Base-by-base conservation (phyloP, 2,329 filamentous ascomycete genomes). In the Aspergillus pseudoterreus region DNA sequence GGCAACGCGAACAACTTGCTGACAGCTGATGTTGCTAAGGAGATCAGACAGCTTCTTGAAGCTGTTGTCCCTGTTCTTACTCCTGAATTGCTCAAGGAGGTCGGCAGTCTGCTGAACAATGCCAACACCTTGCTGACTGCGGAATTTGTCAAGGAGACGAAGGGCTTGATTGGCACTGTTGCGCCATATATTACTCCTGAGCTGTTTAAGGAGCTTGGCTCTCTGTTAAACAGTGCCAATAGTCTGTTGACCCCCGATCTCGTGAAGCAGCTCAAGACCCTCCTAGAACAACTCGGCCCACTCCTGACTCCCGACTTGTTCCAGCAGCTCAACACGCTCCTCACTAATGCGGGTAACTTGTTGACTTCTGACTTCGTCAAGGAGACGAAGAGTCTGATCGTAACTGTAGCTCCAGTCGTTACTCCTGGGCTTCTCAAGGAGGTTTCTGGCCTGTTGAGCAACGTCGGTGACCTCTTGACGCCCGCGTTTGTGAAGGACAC, bases 101-200 rank as follows among this genome's bases (percentile, higher is more conserved):
- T 58, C 22, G 50, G 36, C 21, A 50, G 45, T n/a, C 51, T 63
- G 4, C 51, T 63, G 17, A 52, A 53, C 33, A 62, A 63, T 30
- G 62, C 63, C 59, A 56, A 67, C 55, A 47, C 62, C 54, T 46
- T 70, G 53, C 53, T 70, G 58, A 61, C 66, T 30, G 49, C 62
- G 54, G 59, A 68, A 15, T 54, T 65, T 54, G 55, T 68, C 52
- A 56, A 69, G 44, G 54, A 65, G 52, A 57, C 57, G 12, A 59
- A 63, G 35, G 43, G 44, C 8, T 35, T 64, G 45, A 58, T 64
- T 43, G 43, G 27, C 12, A 51, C 52, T 6, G 54, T 57, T 15
- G 54, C 48, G 4, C 60, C 59, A 24, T 44, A 58, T 3, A 32
- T 45, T 15, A 45, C 43, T n/a, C 60, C 61, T 10, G 49, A 57